Evolutionary conservation across 441 rosid species (phyloP).

Genomic region (Bruguiera hainesii): DNA sequence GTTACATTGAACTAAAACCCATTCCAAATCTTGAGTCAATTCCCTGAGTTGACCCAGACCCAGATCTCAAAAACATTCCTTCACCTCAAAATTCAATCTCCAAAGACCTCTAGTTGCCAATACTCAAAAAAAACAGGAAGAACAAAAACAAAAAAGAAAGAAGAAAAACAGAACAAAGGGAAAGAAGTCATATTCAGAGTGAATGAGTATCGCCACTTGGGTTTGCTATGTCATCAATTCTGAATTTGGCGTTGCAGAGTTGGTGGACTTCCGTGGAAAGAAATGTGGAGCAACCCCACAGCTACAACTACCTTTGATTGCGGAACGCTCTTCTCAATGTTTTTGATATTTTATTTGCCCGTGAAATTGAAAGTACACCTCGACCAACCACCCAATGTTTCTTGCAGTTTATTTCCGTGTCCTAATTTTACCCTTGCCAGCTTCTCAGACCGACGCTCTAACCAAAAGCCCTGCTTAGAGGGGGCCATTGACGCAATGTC

Average conservation of each 20-base stretch:
- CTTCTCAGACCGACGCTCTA: no score
- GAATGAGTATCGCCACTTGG: constrained; percentile 4
- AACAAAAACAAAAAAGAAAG: background rate
- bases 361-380: no score
- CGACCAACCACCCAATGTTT: no score
- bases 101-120: background rate
- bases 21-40: constrained; percentile 41
- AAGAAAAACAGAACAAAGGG: background rate
- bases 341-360: no score
- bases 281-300: background rate
- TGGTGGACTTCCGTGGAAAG: background rate
- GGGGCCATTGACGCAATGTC: no score
- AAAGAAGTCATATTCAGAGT: no score
- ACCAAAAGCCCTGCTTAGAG: no score
- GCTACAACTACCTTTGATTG: no score
- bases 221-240: constrained; percentile 8
- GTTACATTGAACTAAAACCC: constrained; percentile 36
- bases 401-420: no score
- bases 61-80: constrained; percentile 38
- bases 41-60: constrained; percentile 32
- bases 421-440: no score
- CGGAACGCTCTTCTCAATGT: no score
- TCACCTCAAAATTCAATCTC: constrained; percentile 9
- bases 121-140: background rate
- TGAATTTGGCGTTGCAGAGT: constrained; percentile 13